A percentile compares a stretch with the other conserved stretches of the same genome.
phyloP scores from a whole-genome alignment of 2,329 filamentous ascomycete genomes.

The Boeremia lycopersici region DNA sequence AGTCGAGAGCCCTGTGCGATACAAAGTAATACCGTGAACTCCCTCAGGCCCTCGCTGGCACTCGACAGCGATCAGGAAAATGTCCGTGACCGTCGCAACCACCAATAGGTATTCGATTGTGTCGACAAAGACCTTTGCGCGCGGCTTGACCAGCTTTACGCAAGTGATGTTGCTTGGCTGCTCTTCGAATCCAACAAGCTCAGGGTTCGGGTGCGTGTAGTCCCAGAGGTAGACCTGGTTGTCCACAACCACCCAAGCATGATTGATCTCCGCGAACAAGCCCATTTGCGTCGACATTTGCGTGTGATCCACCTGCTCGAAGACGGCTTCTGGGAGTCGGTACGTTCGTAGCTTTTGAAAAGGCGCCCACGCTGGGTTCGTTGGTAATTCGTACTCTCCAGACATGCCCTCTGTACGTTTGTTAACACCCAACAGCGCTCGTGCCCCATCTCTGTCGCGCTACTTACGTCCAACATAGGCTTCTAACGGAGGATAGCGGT shows the following conservation, averaged over 20 bases:
- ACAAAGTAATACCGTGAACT: slow-evolving; percentile 75
- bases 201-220: slow-evolving; percentile 89
- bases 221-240: slow-evolving; percentile 98
- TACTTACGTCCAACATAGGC: slow-evolving; percentile 83
- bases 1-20: slow-evolving; percentile 85
- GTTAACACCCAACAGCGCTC: slow-evolving; percentile 34
- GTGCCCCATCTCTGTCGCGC: background rate
- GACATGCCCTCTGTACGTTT: slow-evolving; percentile 75
- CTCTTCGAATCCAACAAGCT: slow-evolving; percentile 91
- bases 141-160: slow-evolving; percentile 86
- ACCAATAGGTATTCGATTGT: slow-evolving; percentile 88
- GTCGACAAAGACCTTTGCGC: slow-evolving; percentile 83
- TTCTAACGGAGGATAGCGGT: slow-evolving; percentile 86
- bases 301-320: slow-evolving; percentile 88
- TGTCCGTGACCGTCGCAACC: slow-evolving; percentile 82
- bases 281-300: slow-evolving; percentile 93
- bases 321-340: slow-evolving; percentile 87
- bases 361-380: slow-evolving; percentile 75
- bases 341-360: slow-evolving; percentile 88
- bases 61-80: slow-evolving; percentile 85
- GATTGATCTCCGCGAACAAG: slow-evolving; percentile 89
- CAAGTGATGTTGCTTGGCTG: slow-evolving; percentile 85
- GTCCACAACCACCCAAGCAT: slow-evolving; percentile 95
- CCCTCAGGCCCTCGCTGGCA: slow-evolving; percentile 68
- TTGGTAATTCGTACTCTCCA: slow-evolving; percentile 85